A percentile compares a stretch with the other conserved stretches of the same genome.
These are phyloP conservation scores for Pyrenophora teres DNA, from an alignment of 2,329 filamentous ascomycete species.

Conservation along the genomic window DNA sequence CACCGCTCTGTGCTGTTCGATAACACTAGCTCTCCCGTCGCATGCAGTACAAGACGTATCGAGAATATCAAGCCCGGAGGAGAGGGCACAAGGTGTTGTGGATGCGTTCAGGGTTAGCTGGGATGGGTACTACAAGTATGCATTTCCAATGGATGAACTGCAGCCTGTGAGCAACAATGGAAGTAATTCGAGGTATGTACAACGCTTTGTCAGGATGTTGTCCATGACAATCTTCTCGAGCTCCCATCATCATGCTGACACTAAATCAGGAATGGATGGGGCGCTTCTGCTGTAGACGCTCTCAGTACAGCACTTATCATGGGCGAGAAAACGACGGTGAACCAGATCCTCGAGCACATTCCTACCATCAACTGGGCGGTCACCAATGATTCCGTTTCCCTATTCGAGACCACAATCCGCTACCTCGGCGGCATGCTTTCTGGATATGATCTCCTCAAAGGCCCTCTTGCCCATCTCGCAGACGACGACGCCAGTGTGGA, in stretches of 20 bases:
- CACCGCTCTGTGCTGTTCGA: constrained; percentile 9
- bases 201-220: not conserved
- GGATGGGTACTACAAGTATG: constrained; percentile 67
- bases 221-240: too few species aligned
- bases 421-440: constrained; percentile 82
- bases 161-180: constrained; percentile 68
- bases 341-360: constrained; percentile 73
- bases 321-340: constrained; percentile 68
- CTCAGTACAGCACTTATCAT: constrained; percentile 80
- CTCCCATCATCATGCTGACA: not conserved
- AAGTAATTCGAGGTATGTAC: constrained; percentile 70
- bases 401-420: constrained; percentile 91
- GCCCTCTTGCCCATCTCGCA: constrained; percentile 62
- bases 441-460: constrained; percentile 73
- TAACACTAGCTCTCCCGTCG: constrained; percentile 21
- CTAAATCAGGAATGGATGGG: constrained; percentile 74
- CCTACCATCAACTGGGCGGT: constrained; percentile 71
- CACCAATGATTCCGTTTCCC: constrained; percentile 64
- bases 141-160: constrained; percentile 78
- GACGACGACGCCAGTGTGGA: constrained; percentile 57
- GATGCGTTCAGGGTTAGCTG: constrained; percentile 43
- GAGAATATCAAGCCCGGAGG: constrained; percentile 11
- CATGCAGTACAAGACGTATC: constrained; percentile 12
- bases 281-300: constrained; percentile 80
- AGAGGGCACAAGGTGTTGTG: constrained; percentile 41